Conservation (phyloP, 805 yeast genomes). For the Lipomyces yamadae region DNA sequence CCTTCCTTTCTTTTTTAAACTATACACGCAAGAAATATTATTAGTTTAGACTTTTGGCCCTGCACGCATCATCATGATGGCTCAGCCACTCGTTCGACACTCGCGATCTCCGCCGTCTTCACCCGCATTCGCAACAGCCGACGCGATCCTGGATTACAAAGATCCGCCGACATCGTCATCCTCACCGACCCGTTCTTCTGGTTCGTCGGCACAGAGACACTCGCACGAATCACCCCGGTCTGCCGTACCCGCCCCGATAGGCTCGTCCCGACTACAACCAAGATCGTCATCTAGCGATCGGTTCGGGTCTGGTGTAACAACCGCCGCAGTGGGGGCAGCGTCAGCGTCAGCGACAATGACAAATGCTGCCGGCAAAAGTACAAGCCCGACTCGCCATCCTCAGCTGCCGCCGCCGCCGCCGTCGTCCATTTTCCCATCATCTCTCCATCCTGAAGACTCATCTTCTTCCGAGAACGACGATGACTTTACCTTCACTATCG, state of each 20-base stretch:
- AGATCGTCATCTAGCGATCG: not conserved
- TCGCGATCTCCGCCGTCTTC: conserved; percentile 5
- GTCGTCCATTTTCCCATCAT: not conserved
- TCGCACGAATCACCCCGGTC: not conserved
- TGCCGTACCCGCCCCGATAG: not conserved
- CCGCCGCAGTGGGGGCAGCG: not conserved
- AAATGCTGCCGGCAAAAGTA: not conserved
- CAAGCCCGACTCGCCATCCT: not conserved
- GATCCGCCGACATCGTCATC: not conserved
- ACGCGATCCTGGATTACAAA: not conserved
- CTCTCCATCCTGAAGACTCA: conserved; percentile 14
- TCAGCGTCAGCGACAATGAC: not conserved
- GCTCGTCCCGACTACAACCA: not conserved
- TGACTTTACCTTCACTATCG: conserved; percentile 16
- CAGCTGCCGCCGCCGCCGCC: conserved; percentile 1
- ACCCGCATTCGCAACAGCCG: not conserved
- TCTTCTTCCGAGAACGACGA: conserved; percentile 29
- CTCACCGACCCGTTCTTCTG: conserved; percentile 2
- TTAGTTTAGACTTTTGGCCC: not conserved
- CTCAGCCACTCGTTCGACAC: not conserved
- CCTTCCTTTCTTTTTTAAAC: not conserved
- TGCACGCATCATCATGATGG: not conserved
- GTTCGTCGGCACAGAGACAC: not conserved
- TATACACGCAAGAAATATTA: not conserved
- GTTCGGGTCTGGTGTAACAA: not conserved